A percentile compares a stretch with the other conserved stretches of the same genome.
These are phyloP conservation scores for Thymus mandschuricus DNA, from an alignment of 257 asterid species.

Conservation along the genomic window DNA sequence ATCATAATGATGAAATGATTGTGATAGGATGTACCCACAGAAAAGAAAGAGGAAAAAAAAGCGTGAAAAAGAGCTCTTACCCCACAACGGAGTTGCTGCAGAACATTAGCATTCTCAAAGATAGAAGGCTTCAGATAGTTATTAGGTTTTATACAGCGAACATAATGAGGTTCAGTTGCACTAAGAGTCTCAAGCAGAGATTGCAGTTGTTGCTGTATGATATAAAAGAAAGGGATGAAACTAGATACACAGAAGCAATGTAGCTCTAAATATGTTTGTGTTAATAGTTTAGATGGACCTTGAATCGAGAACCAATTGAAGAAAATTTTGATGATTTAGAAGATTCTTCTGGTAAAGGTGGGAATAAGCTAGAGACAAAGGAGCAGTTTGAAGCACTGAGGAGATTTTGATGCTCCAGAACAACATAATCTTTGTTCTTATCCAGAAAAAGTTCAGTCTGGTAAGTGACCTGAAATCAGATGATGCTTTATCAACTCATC, in stretches of 20 bases:
- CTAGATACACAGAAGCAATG: conserved; percentile 22
- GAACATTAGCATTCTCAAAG: conserved; percentile 79
- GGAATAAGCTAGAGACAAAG: conserved; percentile 78
- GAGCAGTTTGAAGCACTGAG: conserved; percentile 75
- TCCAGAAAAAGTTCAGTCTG: conserved; percentile 85
- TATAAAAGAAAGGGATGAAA: conserved; percentile 32
- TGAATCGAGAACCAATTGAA: conserved; percentile 85
- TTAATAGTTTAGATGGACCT: conserved; percentile 51
- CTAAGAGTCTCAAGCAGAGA: conserved; percentile 82
- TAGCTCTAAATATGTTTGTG: conserved; percentile 20
- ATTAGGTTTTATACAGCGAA: conserved; percentile 91
- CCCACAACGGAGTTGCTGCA: conserved; percentile 96
- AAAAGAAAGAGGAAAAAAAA: background rate
- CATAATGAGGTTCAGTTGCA: conserved; percentile 85
- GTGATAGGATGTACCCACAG: background rate
- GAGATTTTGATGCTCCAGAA: conserved; percentile 90
- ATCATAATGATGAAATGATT: background rate
- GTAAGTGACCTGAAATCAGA: conserved; percentile 74
- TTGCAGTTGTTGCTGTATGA: conserved; percentile 85
- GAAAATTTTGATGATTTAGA: conserved; percentile 84
- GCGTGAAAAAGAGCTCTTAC: conserved; percentile 42
- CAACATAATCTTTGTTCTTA: conserved; percentile 88
- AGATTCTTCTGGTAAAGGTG: conserved; percentile 80
- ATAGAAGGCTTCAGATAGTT: conserved; percentile 79
- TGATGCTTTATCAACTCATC: conserved; percentile 33